A percentile compares a stretch with the other conserved stretches of the same genome.
Conservation (phyloP, 768 basidiomycete species). For the Rhizopogon rudus region DNA sequence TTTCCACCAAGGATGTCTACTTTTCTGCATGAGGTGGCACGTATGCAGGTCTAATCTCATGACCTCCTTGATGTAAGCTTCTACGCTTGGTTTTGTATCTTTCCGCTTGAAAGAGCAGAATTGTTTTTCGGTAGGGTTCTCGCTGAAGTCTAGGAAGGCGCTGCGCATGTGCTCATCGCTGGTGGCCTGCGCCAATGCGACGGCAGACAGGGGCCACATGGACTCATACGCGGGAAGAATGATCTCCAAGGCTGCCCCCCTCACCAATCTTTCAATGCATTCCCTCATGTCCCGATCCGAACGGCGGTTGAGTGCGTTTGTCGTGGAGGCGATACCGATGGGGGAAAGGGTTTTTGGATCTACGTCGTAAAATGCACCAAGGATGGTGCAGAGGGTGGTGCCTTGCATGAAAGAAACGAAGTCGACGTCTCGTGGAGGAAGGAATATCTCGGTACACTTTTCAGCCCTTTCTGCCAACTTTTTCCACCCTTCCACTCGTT, state of each 20-base stretch:
- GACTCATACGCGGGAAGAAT: conserved; percentile 60
- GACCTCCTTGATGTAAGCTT: conserved; percentile 21
- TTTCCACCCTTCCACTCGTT: too few relatives aligned
- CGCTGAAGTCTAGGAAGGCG: conserved; percentile 34
- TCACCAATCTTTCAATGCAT: conserved; percentile 30
- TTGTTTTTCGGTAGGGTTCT: conserved; percentile 15
- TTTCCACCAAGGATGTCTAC: conserved; percentile 9
- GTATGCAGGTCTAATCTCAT: conserved; percentile 24
- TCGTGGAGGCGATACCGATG: conserved; percentile 31
- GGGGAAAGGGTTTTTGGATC: conserved; percentile 19
- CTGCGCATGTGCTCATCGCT: conserved; percentile 14
- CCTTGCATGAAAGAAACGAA: conserved; percentile 41
- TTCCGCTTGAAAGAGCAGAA: conserved; percentile 13
- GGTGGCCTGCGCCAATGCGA: conserved; percentile 28
- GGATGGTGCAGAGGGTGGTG: conserved; percentile 37
- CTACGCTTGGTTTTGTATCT: conserved; percentile 12
- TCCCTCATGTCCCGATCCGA: conserved; percentile 25
- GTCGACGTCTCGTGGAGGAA: conserved; percentile 7
- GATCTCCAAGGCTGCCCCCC: conserved; percentile 38
- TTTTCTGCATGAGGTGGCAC: conserved; percentile 5
- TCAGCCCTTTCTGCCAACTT: background rate
- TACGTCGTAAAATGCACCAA: conserved; percentile 34
- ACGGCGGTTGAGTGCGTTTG: conserved; percentile 28
- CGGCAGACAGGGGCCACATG: conserved; percentile 55
- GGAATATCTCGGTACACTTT: conserved; percentile 5